Percentiles rank a stretch among this genome's conserved stretches.
Conservation (phyloP, 257 asterid genomes). For the Nicotiana sylvestris region DNA sequence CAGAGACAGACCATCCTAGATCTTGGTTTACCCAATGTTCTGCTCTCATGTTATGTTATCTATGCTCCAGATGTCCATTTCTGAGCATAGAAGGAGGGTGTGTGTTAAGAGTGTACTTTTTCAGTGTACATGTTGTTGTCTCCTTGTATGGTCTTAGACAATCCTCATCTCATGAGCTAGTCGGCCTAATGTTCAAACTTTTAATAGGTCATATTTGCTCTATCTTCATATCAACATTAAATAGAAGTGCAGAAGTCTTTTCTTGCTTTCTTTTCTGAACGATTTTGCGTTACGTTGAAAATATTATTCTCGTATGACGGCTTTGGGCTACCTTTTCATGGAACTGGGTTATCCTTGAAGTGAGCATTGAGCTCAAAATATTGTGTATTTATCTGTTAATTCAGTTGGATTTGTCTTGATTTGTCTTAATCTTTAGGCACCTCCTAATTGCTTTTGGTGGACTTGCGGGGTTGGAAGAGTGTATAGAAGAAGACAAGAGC, state of each 20-base stretch:
- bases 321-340: background rate
- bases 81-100: too few species aligned
- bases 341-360: background rate
- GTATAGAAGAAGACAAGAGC: constrained; percentile 69
- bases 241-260: background rate
- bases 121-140: background rate
- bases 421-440: constrained; percentile 48
- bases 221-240: background rate
- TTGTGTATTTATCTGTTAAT: background rate
- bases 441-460: constrained; percentile 97
- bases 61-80: too few species aligned
- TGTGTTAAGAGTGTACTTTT: background rate
- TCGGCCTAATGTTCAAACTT: background rate
- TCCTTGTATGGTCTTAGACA: background rate
- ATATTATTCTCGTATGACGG: too few species aligned
- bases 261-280: background rate
- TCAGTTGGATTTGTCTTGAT: background rate
- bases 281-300: too few species aligned
- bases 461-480: constrained; percentile 95
- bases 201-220: background rate
- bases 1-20: too few species aligned
- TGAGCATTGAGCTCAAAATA: background rate
- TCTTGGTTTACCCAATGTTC: too few species aligned
- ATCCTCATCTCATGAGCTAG: background rate
- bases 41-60: too few species aligned